Conservation (phyloP, 805 yeast species). For the Candida maesae region DNA sequence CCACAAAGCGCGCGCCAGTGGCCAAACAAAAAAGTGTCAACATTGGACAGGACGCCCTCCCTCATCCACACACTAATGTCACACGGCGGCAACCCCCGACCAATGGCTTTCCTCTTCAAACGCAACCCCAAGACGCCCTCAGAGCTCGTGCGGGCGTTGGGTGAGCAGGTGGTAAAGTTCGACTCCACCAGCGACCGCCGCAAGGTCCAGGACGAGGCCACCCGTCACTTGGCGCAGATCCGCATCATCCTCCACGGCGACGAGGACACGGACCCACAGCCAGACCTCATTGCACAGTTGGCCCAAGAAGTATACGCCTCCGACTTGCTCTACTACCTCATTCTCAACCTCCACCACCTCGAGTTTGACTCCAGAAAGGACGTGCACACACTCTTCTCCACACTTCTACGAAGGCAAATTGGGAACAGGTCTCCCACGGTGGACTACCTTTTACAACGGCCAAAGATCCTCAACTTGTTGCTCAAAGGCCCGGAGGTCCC, state of each 20-base stretch:
- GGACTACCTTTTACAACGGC: slow-evolving; percentile 68
- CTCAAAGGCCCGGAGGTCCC: slow-evolving; percentile 70
- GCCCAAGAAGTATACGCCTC: slow-evolving; percentile 76
- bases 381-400: slow-evolving; percentile 66
- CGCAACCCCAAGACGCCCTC: slow-evolving; percentile 87
- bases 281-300: slow-evolving; percentile 52
- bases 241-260: slow-evolving; percentile 68
- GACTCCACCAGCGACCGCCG: slow-evolving; percentile 31
- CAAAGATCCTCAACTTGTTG: slow-evolving; percentile 59
- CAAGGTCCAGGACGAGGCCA: slow-evolving; percentile 68
- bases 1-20: too few relatives aligned
- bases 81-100: background rate
- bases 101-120: slow-evolving; percentile 70
- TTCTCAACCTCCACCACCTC: slow-evolving; percentile 55
- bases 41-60: background rate
- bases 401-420: slow-evolving; percentile 72
- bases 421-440: slow-evolving; percentile 82
- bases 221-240: slow-evolving; percentile 60
- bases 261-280: slow-evolving; percentile 54
- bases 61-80: background rate
- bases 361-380: slow-evolving; percentile 92
- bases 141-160: slow-evolving; percentile 72
- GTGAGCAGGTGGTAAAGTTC: slow-evolving; percentile 67
- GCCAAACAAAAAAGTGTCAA: slow-evolving; percentile 1
- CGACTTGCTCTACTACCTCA: slow-evolving; percentile 62